A percentile compares a stretch with the other conserved stretches of the same genome.
These are phyloP conservation scores for Lasiosphaeris hirsuta DNA, from an alignment of 495 filamentous ascomycete genomes.

Conservation along the genomic window DNA sequence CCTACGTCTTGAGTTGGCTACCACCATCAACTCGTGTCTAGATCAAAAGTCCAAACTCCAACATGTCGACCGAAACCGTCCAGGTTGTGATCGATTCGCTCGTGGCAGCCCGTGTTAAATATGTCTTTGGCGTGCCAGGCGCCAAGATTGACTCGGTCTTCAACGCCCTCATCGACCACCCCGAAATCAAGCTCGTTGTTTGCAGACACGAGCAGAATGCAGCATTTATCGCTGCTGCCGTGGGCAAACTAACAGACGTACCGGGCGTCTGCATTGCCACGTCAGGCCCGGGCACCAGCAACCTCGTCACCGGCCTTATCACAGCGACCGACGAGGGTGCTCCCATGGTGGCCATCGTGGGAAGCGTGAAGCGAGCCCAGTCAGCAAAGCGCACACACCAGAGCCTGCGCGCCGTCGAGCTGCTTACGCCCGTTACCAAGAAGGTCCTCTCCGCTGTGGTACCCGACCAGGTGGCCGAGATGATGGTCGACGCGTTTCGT, in stretches of 20 bases:
- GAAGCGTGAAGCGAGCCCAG: slow-evolving; percentile 33
- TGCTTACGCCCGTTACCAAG: slow-evolving; percentile 33
- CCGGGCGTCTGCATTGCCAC: slow-evolving; percentile 39
- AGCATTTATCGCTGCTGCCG: slow-evolving; percentile 38
- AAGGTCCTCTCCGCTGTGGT: slow-evolving; percentile 27
- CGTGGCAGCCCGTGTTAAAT: slow-evolving; percentile 35
- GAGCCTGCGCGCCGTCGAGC: slow-evolving; percentile 29
- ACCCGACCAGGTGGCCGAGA: slow-evolving; percentile 38
- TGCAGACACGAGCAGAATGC: slow-evolving; percentile 42
- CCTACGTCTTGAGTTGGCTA: too few species aligned
- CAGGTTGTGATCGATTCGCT: slow-evolving; percentile 38
- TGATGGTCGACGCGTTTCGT: slow-evolving; percentile 35
- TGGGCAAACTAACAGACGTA: slow-evolving; percentile 32
- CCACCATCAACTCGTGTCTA: not conserved
- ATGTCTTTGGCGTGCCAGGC: slow-evolving; percentile 38
- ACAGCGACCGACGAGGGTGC: slow-evolving; percentile 31
- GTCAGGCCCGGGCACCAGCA: slow-evolving; percentile 36
- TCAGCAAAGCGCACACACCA: slow-evolving; percentile 37
- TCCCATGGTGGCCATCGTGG: slow-evolving; percentile 30
- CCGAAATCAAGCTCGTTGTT: slow-evolving; percentile 35
- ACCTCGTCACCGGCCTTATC: slow-evolving; percentile 32
- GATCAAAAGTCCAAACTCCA: not conserved
- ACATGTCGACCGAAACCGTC: slow-evolving; percentile 25
- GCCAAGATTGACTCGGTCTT: slow-evolving; percentile 41
- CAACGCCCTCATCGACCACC: slow-evolving; percentile 36